These are phyloP conservation scores for Ottelia alismoides DNA, from an alignment of 106 monocot species.

Conservation along the genomic window DNA sequence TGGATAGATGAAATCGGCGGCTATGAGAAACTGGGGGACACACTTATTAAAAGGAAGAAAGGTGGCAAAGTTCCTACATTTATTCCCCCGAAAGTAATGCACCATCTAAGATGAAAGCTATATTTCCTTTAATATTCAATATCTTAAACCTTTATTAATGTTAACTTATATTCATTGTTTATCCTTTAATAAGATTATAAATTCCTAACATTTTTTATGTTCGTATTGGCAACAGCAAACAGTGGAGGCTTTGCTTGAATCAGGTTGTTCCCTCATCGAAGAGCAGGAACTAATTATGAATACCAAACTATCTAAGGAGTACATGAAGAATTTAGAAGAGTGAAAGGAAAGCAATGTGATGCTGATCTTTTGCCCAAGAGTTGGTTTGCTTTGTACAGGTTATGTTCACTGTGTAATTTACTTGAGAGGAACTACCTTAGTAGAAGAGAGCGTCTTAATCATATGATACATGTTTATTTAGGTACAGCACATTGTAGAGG, in stretches of 20 bases:
- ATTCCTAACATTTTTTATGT: neutral
- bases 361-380: neutral
- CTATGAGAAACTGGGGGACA: slow-evolving; percentile 46
- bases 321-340: slow-evolving; percentile 75
- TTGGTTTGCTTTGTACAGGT: neutral
- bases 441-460: too few relatives aligned
- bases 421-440: too few relatives aligned
- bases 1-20: slow-evolving; percentile 89
- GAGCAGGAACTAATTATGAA: slow-evolving; percentile 66
- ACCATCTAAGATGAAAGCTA: too few relatives aligned
- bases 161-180: too few relatives aligned
- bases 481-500: too few relatives aligned
- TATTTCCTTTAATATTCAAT: too few relatives aligned
- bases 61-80: slow-evolving; percentile 63
- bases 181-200: neutral
- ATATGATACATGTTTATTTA: too few relatives aligned
- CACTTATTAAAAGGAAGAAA: slow-evolving; percentile 58
- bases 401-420: too few relatives aligned
- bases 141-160: too few relatives aligned
- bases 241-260: slow-evolving; percentile 52
- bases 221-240: slow-evolving; percentile 44
- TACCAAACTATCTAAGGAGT: slow-evolving; percentile 68
- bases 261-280: slow-evolving; percentile 46
- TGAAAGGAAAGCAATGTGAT: slow-evolving; percentile 6
- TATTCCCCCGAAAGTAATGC: slow-evolving; percentile 67